A percentile compares a stretch with the other conserved stretches of the same genome.
Evolutionary conservation across 2,329 filamentous ascomycete species (phyloP).

Genomic region (Pyrenophora teres): DNA sequence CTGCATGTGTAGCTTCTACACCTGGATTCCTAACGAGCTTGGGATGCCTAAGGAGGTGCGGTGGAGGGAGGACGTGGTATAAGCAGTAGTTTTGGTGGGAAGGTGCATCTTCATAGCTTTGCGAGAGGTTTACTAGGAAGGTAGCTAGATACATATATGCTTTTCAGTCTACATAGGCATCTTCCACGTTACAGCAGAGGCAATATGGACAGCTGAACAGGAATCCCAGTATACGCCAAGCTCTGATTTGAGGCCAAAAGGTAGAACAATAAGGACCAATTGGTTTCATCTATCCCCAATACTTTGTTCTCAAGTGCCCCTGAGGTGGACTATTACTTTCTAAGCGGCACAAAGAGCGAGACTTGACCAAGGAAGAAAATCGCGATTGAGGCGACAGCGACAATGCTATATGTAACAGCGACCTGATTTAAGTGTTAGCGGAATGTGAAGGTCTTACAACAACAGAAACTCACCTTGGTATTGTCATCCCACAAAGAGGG

Average conservation of each 20-base stretch:
- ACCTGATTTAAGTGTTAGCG: slow-evolving; percentile 12
- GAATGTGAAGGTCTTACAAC: too few relatives aligned
- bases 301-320: too few relatives aligned
- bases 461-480: slow-evolving; percentile 27
- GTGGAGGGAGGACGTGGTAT: slow-evolving; percentile 23
- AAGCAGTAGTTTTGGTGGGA: too few relatives aligned
- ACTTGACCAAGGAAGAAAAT: slow-evolving; percentile 30
- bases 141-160: too few relatives aligned
- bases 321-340: neutral
- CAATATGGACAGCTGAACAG: too few relatives aligned
- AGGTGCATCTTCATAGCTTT: too few relatives aligned
- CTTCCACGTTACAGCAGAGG: too few relatives aligned
- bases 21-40: slow-evolving; percentile 52
- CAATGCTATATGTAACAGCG: slow-evolving; percentile 21
- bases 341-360: slow-evolving; percentile 15
- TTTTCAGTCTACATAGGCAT: too few relatives aligned
- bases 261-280: too few relatives aligned
- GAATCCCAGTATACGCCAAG: neutral
- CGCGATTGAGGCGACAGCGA: slow-evolving; percentile 17
- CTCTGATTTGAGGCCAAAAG: too few relatives aligned
- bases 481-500: slow-evolving; percentile 40
- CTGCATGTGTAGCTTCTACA: slow-evolving; percentile 52
- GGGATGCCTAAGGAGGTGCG: slow-evolving; percentile 39
- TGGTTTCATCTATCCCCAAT: too few relatives aligned
- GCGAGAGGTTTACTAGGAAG: too few relatives aligned